These are phyloP conservation scores for Solanum pimpinellifolium DNA, from an alignment of 257 asterid genomes.

Conservation along the genomic window DNA sequence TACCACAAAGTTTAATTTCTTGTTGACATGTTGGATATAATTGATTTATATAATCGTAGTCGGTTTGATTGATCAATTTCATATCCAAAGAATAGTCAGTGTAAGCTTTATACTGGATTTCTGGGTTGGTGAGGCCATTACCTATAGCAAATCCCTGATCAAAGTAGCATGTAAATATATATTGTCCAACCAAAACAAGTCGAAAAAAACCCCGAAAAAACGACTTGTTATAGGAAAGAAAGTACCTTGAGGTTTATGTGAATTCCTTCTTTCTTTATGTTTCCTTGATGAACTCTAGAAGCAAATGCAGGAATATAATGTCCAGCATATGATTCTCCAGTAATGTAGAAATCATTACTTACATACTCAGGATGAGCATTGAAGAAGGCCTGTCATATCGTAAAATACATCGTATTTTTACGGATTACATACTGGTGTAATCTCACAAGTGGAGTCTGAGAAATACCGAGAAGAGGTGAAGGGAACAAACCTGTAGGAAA, in stretches of 20 bases:
- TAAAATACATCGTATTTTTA: neutral
- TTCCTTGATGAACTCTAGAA: constrained; percentile 19
- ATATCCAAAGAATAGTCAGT: constrained; percentile 31
- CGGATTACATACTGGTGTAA: neutral
- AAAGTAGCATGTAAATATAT: neutral
- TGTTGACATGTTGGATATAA: constrained; percentile 6
- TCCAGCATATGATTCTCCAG: constrained; percentile 59
- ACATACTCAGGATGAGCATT: constrained; percentile 27
- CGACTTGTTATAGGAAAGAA: neutral
- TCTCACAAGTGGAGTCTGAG: neutral
- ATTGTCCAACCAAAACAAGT: neutral
- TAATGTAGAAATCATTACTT: constrained; percentile 32
- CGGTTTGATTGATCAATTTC: constrained; percentile 16
- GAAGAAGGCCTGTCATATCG: constrained; percentile 23
- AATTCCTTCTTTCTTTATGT: constrained; percentile 12
- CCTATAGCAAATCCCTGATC: constrained; percentile 34
- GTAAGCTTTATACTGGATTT: constrained; percentile 30
- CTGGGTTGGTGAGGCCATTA: constrained; percentile 40
- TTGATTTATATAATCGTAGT: constrained; percentile 3
- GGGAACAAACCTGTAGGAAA: constrained; percentile 29
- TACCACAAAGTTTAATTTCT: constrained; percentile 22
- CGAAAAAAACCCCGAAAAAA: neutral
- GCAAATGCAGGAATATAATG: constrained; percentile 50
- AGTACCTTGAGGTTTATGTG: constrained; percentile 17
- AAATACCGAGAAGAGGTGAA: neutral